A percentile compares a stretch with the other conserved stretches of the same genome.
Evolutionary conservation across 192 early-diverging fungal species (phyloP).

Genomic region (Neocallimastix lanati): DNA sequence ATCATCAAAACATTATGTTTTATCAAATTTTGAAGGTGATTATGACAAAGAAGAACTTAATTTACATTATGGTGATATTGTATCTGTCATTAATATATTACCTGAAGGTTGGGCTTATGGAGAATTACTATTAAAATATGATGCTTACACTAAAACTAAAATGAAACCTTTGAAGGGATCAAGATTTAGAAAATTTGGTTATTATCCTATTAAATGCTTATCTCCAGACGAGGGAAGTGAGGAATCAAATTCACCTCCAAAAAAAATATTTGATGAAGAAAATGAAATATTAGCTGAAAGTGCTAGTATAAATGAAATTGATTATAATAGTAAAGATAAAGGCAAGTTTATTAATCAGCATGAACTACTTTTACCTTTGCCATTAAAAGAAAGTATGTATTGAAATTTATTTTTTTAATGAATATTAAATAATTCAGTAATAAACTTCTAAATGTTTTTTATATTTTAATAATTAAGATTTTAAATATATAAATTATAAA

Average conservation of each 20-base stretch:
- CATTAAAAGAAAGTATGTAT: no score
- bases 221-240: not conserved
- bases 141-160: not conserved
- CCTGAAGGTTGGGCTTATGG: not conserved
- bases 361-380: no score
- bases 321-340: no score
- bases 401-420: no score
- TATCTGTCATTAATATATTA: not conserved
- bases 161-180: not conserved
- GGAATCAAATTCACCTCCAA: not conserved
- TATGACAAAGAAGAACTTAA: not conserved
- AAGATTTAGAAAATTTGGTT: not conserved
- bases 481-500: no score
- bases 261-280: not conserved
- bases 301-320: no score
- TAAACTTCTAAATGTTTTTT: no score
- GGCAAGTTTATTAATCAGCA: no score
- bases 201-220: not conserved
- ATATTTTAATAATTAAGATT: no score
- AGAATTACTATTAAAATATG: not conserved
- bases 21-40: not conserved
- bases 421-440: no score
- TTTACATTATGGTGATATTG: not conserved
- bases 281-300: no score
- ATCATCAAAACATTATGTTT: not conserved